Evolutionary conservation across 1,139 yeast genomes (phyloP).

Genomic region (Meyerozyma smithsonii): DNA sequence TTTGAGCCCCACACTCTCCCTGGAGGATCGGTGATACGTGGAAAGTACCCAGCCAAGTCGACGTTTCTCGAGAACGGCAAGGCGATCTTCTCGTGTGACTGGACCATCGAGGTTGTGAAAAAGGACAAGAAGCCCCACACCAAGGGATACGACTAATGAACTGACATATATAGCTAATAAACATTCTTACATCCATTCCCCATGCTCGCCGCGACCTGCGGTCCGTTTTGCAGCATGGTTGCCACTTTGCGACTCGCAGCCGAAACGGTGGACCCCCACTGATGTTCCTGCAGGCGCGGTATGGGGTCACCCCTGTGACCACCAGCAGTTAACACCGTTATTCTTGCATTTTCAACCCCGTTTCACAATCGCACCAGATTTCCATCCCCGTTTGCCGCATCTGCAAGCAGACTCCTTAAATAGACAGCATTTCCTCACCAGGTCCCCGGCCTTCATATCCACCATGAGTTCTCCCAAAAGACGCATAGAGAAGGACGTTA

Average conservation of each 20-base stretch:
- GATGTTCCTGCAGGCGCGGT: background rate
- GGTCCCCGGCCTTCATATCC: background rate
- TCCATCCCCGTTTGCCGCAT: background rate
- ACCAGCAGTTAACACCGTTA: background rate
- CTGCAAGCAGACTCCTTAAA: background rate
- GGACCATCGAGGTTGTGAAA: constrained; percentile 25
- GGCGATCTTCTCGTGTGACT: constrained; percentile 20
- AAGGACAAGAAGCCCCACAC: constrained; percentile 19
- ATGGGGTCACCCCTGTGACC: background rate
- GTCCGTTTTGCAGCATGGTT: too few species aligned
- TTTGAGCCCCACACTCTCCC: constrained; percentile 32
- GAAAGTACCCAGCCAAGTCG: constrained; percentile 27
- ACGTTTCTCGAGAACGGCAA: constrained; percentile 25
- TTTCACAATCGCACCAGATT: background rate
- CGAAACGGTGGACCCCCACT: too few species aligned
- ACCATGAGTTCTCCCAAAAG: constrained; percentile 69
- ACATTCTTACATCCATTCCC: too few species aligned
- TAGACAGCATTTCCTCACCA: background rate
- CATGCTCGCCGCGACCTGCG: too few species aligned
- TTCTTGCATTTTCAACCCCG: too few species aligned
- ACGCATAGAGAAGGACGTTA: constrained; percentile 93
- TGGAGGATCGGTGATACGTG: constrained; percentile 31
- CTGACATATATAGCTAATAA: background rate
- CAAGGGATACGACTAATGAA: constrained; percentile 4
- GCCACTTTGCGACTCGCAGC: too few species aligned